Conservation (phyloP, 257 asterid species). For the Thymus mandschuricus region DNA sequence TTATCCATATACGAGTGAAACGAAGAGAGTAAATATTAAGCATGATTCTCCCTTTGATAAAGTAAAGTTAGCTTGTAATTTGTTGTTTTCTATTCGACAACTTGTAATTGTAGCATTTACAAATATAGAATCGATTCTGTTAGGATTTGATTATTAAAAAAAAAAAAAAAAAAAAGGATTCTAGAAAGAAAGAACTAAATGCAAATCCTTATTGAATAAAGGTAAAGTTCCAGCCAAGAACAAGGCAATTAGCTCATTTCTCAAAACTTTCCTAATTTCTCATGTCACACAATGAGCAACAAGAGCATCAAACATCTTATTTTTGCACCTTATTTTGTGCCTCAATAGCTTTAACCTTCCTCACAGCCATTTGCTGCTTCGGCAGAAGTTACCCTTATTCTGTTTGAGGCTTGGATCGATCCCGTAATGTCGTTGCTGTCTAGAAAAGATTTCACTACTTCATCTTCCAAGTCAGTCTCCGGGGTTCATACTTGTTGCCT, state of each 20-base stretch:
- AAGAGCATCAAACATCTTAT: conserved; percentile 27
- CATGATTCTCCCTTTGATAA: no score
- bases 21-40: no score
- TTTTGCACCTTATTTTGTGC: conserved; percentile 21
- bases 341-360: neutral
- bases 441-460: conserved; percentile 11
- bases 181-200: no score
- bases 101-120: neutral
- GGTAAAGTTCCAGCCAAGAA: neutral
- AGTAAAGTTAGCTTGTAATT: neutral
- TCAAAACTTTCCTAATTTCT: conserved; percentile 27
- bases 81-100: conserved; percentile 4
- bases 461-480: conserved; percentile 38
- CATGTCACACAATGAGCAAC: conserved; percentile 11
- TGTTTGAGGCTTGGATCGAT: neutral
- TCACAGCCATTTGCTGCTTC: conserved; percentile 23
- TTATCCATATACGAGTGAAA: no score
- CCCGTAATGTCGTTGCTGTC: neutral
- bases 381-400: neutral
- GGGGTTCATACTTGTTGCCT: conserved; percentile 32
- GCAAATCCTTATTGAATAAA: conserved; percentile 1
- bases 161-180: no score
- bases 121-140: neutral
- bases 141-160: neutral
- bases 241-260: neutral